phyloP scores from a whole-genome alignment of 2,329 filamentous ascomycete genomes.

The Exophiala alcalophila region DNA sequence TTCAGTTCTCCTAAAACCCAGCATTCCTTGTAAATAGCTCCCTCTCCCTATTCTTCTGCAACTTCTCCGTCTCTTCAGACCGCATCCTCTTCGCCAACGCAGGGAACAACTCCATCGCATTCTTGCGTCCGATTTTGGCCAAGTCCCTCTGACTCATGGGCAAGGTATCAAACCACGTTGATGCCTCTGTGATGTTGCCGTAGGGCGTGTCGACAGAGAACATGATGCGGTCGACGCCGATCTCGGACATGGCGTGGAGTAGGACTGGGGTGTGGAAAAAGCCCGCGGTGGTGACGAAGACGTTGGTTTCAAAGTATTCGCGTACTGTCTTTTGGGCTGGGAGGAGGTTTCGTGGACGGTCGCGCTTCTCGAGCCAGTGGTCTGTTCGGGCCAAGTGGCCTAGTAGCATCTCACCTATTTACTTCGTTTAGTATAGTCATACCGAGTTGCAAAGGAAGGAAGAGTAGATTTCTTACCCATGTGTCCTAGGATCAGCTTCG shows the following conservation, averaged over 20 bases:
- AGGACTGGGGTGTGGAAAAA: constrained; percentile 41
- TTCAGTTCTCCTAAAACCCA: too few relatives aligned
- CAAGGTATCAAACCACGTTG: too few relatives aligned
- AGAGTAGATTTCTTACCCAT: neutral
- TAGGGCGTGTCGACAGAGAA: constrained; percentile 38
- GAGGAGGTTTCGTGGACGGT: constrained; percentile 13
- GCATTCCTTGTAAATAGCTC: too few relatives aligned
- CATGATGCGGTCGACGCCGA: constrained; percentile 38
- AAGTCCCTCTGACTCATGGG: too few relatives aligned
- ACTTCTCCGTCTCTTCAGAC: too few relatives aligned
- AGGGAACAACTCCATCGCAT: too few relatives aligned
- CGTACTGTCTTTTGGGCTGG: constrained; percentile 33
- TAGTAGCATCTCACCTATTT: constrained; percentile 33
- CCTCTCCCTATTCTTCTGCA: too few relatives aligned
- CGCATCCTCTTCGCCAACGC: too few relatives aligned
- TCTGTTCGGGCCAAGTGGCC: constrained; percentile 51
- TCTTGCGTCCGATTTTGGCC: too few relatives aligned
- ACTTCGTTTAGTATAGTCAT: neutral
- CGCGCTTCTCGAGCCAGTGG: constrained; percentile 42
- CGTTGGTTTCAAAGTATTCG: constrained; percentile 40
- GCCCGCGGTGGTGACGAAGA: constrained; percentile 42
- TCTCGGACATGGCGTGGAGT: constrained; percentile 38
- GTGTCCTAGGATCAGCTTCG: constrained; percentile 27
- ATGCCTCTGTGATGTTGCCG: constrained; percentile 17
- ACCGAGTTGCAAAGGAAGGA: neutral